phyloP scores from a whole-genome alignment of 2,329 filamentous ascomycete genomes.

The Botryotinia narcissicola region DNA sequence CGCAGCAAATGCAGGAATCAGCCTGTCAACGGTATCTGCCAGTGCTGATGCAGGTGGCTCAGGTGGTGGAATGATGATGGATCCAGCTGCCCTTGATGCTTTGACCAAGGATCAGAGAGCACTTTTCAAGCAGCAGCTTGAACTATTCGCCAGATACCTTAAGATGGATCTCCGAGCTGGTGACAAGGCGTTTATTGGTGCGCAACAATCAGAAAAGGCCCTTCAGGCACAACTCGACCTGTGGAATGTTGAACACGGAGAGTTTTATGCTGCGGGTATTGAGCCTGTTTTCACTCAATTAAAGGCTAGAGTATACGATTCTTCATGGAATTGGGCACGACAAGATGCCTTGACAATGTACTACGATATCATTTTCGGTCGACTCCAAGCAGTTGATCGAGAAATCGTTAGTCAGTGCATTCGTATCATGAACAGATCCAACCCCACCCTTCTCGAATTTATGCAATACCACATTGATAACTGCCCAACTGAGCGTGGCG shows the following conservation, averaged over 20 bases:
- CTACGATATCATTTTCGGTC: constrained; percentile 97
- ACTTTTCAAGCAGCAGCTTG: constrained; percentile 97
- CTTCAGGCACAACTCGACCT: constrained; percentile 92
- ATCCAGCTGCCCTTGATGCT: constrained; percentile 93
- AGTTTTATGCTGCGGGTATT: constrained; percentile 93
- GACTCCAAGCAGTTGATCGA: constrained; percentile 87
- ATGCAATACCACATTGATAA: constrained; percentile 99
- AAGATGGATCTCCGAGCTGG: constrained; percentile 97
- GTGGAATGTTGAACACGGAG: constrained; percentile 93
- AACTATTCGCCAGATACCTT: constrained; percentile 90
- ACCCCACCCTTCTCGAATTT: constrained; percentile 91
- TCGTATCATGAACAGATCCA: constrained; percentile 98
- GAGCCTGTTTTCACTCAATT: constrained; percentile 90
- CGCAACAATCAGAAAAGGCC: constrained; percentile 80
- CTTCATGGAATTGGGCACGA: constrained; percentile 98
- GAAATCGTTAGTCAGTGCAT: constrained; percentile 99
- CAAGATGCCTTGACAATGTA: constrained; percentile 98
- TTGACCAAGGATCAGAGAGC: constrained; percentile 95
- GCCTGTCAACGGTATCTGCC: constrained; percentile 70
- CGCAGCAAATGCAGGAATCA: constrained; percentile 78
- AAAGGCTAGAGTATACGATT: constrained; percentile 96
- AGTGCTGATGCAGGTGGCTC: constrained; percentile 69
- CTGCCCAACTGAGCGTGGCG: constrained; percentile 92
- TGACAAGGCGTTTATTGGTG: constrained; percentile 85
- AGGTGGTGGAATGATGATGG: constrained; percentile 97